Base-by-base conservation (phyloP, 768 basidiomycete species). In the Podaxis mareebaensis region DNA sequence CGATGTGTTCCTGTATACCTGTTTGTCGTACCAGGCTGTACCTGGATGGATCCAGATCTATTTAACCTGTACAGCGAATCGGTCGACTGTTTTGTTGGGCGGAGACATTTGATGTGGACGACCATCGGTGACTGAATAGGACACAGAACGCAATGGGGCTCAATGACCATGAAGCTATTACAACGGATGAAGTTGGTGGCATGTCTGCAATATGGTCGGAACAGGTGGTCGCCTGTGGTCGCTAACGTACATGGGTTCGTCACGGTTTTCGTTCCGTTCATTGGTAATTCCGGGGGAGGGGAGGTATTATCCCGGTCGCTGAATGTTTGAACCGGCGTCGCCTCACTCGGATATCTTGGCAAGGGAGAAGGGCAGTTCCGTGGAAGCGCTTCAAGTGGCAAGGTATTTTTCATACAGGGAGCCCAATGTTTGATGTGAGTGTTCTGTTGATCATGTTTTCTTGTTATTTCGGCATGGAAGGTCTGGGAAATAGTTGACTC, bases 361-460 rank as follows among this genome's bases (percentile, higher is more conserved):
- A 10, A 20, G 49, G 26, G 8, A 12, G 49, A 12, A 12, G 10
- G 49, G n/a, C 48, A 3, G 13, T 12, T 51, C 7, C 3, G 8
- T 13, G 8, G 15, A n/a, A 12, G 53, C 40, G 53, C 60, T 61
- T 33, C 40, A 55, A 24, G 48, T 54, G 30, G 53, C 20, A 61
- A 61, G n/a, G 30, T 20, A 48, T 61, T 61, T 55, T 36, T 53
- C 60, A 36, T 61, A 48, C 33, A 55, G 39, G 51, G 39, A n/a
- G 17, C 26, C 56, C 26, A 17, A 42, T 11, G 38, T 40, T 22
- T 22, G 56, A 40, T 20, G n/a, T 2, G 24, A 20, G 20, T 39
- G 22, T 56, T 56, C 10, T 56, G 15, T n/a, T 22, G 20, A 20
- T 4, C 5, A 28, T 26, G 12, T 51, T 51, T 24, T 24, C 22